Evolutionary conservation across 2,329 filamentous ascomycete species (phyloP), one percentile per base, ranked within the genome.

Genomic region (Myotisia sp.): DNA sequence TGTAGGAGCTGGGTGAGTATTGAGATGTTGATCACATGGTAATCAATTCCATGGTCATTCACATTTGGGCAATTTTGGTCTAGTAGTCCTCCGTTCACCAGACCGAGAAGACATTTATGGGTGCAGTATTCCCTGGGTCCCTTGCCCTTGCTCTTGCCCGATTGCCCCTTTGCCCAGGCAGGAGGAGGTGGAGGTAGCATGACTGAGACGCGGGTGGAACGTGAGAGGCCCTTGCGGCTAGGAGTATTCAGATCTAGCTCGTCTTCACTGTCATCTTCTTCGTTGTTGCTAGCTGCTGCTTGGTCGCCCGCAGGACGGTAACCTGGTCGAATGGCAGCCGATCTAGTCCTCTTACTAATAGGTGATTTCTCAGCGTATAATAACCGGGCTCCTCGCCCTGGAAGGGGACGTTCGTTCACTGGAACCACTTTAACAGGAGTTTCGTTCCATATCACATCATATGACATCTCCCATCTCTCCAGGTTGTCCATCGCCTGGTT

Each of bases 51-150:
- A 45, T 65, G 59, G 33, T 54, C 45, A 6, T 27, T 40, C 2
- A 54, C 44, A 39, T 65, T 65, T 1, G 56, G 61, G 44, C 59
- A 63, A 3, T 39, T 14, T 26, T 37, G 14, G 38, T 63, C 55
- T 9, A 62, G 49, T 2, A 38, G 16, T 6, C 42, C 40, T 22
- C 51, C 44, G 5, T 42, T 39, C 6, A 51, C 42, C 20, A 64
- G 43, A 10, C 58, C 57, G 7, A 52, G 45, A 12, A 64, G 47
- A 44, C 59, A 63, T 26, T 48, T 48, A 14, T 61, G 52, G 1
- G 58, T 59, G 43, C 55, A 64, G 41, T 61, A 62, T 28, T 37
- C 42, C 29, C 47, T 41, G 18, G 37, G 35, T 31, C 41, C 38
- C 33, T 34, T 41, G 30, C 21, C 31, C 9, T 23, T 26, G 29